Conservation (phyloP, 768 basidiomycete genomes). For the Mycena haematopus region DNA sequence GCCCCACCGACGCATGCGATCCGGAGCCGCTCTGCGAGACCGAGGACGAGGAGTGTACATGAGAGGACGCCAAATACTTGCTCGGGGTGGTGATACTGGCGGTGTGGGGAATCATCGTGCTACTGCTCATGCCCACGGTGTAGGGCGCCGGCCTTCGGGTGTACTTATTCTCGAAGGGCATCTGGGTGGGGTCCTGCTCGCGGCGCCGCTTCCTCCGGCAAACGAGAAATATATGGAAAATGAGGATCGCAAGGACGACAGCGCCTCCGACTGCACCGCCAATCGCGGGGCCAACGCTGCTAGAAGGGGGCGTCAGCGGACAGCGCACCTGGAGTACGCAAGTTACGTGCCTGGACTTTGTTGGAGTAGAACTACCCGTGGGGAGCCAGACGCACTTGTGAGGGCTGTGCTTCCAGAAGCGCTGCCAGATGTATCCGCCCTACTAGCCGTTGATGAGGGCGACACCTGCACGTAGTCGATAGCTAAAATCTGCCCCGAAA, state of each 20-base stretch:
- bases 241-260: slow-evolving; percentile 5
- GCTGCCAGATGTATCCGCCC: background rate
- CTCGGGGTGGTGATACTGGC: background rate
- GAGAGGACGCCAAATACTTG: background rate
- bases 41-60: background rate
- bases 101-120: no score
- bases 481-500: background rate
- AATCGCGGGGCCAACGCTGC: slow-evolving; percentile 18
- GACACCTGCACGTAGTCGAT: background rate
- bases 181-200: background rate
- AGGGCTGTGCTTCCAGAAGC: background rate
- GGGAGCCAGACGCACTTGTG: background rate
- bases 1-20: background rate
- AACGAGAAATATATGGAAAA: slow-evolving; percentile 9
- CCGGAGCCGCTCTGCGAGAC: background rate
- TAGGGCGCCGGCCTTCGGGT: background rate
- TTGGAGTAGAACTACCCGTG: background rate
- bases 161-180: slow-evolving; percentile 8
- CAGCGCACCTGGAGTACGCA: background rate
- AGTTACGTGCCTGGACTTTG: slow-evolving; percentile 9
- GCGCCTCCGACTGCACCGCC: slow-evolving; percentile 22
- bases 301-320: background rate
- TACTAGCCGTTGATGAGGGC: background rate
- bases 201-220: slow-evolving; percentile 11
- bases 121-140: background rate